Evolutionary conservation across 129 eudicot species (phyloP), one percentile per base, ranked within the genome.

Genomic region (sunflower (Helianthus annuus)): DNA sequence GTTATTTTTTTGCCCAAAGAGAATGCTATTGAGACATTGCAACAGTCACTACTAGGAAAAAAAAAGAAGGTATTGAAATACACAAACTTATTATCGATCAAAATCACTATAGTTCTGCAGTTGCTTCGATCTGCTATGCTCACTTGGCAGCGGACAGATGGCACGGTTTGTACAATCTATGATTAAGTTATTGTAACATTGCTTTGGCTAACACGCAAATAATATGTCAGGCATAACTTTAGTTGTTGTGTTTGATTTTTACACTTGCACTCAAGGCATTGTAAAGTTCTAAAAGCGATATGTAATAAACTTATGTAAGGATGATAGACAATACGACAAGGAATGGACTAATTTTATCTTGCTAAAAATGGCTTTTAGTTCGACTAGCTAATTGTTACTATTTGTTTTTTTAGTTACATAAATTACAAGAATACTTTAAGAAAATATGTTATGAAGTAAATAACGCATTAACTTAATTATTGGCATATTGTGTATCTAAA

Each of bases 401-500:
- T 70, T 70, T 64, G 40, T 54, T 12, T 10, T 29, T 48, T 11
- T 72, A 60, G 59, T 10, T 48, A 16, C 49, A 49, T 10, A 60
- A 45, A 48, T 58, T 40, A 58, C 44, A 48, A 12, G 5, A 4
- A 24, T 10, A 57, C 2, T 57, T 57, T 73, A 39, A 16, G 49
- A 52, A 48, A 72, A 49, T 34, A 17, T 16, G 62, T 38, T 51
- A 36, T 12, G 52, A 64, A 46, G 71, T 15, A 51, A 63, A 73
- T 36, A 63, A 27, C 0, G 32, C 32, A 27, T 71, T 17, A 62
- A 38, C 70, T 63, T 36, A 27, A 27, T 27, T 27, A 36, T 14
- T 62, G 60, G 61, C 56, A 32, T 32, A 60, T 46, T 46, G 24
- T 24, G 24, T 61, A 36, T 11, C 64, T 70, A 60, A 51, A 72